Base-by-base conservation (phyloP, 2,329 filamentous ascomycete species). In the Hymenoscyphus salicellus region DNA sequence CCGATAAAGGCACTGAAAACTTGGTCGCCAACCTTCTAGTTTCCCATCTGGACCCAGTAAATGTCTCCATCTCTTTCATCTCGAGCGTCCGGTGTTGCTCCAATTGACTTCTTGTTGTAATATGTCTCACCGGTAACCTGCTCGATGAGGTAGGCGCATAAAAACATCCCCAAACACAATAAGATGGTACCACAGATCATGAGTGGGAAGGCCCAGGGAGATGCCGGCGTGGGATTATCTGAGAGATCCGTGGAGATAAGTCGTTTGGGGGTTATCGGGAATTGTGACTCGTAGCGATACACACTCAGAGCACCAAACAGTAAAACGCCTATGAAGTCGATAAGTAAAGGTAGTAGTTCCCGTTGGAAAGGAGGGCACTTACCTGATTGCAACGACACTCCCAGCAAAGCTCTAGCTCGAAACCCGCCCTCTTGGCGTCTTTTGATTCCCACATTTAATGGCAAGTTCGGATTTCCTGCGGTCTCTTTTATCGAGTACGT, bases 361-460 rank as follows among this genome's bases (percentile, higher is more conserved):
- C 16, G 6, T 17, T 20, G 0, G 10, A 38, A 10, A 3, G 36
- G 41, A 2, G 7, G 7, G n/a, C 1, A n/a, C 8, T 36, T 36
- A 58, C 56, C 26, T 32, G 56, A 38, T 58, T 58, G 56, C 32
- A 36, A 38, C 17, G 36, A 38, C 0, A 58, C 17, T 10, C 32
- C 56, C 20, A 58, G 16, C 4, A 58, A 32, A 23, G 56, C 56
- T 23, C n/a, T 10, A 10, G 14, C 56, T 5, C 56, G 20, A 38
- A 32, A 38, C 28, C 56, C 38, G 14, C 16, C 17, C 26, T 33
- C 33, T 28, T 17, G 33, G 7, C 56, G 28, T 23, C 56, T 32
- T 33, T 36, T 30, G n/a, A 33, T 32, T n/a, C 56, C 56, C 16
- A 58, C 36, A 58, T 58, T 58, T 14, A 58, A 23, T 10, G 56